Conservation (phyloP, 2,329 filamentous ascomycete genomes). For the Byssothecium circinans region DNA sequence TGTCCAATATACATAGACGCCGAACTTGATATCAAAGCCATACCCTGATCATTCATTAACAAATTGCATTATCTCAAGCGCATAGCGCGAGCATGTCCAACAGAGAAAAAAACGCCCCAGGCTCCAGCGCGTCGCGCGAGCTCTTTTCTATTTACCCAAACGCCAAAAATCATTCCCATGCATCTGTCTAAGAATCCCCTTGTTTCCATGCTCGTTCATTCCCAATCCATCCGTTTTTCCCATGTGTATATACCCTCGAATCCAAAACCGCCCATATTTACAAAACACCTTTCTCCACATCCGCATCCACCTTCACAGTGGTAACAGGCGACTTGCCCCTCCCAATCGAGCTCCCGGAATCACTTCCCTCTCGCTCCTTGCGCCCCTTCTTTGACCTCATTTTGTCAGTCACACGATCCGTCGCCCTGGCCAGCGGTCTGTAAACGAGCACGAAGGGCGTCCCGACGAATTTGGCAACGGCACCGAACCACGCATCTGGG, state of each 20-base stretch:
- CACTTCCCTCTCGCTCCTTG: conserved; percentile 10
- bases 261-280: neutral
- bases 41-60: too few relatives aligned
- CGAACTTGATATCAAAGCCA: too few relatives aligned
- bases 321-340: conserved; percentile 20
- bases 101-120: conserved; percentile 6
- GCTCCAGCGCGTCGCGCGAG: conserved; percentile 19
- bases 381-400: conserved; percentile 15
- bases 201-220: too few relatives aligned
- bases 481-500: conserved; percentile 47
- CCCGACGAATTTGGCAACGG: conserved; percentile 23
- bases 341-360: conserved; percentile 11
- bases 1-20: too few relatives aligned
- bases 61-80: conserved; percentile 8
- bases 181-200: neutral
- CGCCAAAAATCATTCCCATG: neutral
- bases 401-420: conserved; percentile 13
- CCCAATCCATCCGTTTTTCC: too few relatives aligned
- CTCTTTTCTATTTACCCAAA: conserved; percentile 1
- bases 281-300: conserved; percentile 18
- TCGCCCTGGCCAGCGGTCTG: conserved; percentile 18
- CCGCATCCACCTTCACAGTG: conserved; percentile 9
- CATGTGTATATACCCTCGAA: too few relatives aligned
- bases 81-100: conserved; percentile 10
- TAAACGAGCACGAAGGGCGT: conserved; percentile 29